phyloP scores from a whole-genome alignment of 2,329 filamentous ascomycete genomes.

The Trichoderma sp. region DNA sequence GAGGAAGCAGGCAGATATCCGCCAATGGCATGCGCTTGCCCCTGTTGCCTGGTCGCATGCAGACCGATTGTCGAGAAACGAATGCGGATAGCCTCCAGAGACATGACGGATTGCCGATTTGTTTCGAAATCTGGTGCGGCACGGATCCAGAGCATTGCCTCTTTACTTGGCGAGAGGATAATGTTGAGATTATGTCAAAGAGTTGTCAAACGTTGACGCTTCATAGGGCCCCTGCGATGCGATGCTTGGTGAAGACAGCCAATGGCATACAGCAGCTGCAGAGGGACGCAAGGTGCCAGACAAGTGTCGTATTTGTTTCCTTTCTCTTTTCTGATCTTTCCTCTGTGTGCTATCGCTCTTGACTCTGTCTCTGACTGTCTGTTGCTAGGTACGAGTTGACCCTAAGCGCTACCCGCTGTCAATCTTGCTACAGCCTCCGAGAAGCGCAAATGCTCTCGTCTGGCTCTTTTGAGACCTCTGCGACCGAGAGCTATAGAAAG shows the following conservation, averaged over 20 bases:
- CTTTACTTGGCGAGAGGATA: slow-evolving; percentile 15
- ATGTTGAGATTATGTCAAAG: slow-evolving; percentile 18
- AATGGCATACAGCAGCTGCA: slow-evolving; percentile 40
- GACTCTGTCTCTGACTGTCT: slow-evolving; percentile 45
- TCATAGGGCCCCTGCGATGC: slow-evolving; percentile 15
- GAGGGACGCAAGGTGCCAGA: slow-evolving; percentile 28
- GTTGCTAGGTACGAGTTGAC: slow-evolving; percentile 69
- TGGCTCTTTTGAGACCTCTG: slow-evolving; percentile 49
- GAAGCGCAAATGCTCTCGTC: slow-evolving; percentile 44
- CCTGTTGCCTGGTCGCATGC: slow-evolving; percentile 1
- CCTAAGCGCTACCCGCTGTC: slow-evolving; percentile 62
- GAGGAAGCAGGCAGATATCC: slow-evolving; percentile 15
- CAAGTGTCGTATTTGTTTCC: slow-evolving; percentile 45
- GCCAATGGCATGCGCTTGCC: slow-evolving; percentile 10
- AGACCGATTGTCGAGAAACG: neutral
- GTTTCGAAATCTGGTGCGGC: neutral
- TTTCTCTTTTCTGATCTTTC: slow-evolving; percentile 36
- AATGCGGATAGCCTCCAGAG: slow-evolving; percentile 13
- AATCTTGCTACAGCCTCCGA: slow-evolving; percentile 57
- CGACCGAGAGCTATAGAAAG: slow-evolving; percentile 52
- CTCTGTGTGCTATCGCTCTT: slow-evolving; percentile 72
- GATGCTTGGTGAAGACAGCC: slow-evolving; percentile 25
- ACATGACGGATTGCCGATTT: neutral
- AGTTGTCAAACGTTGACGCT: slow-evolving; percentile 23
- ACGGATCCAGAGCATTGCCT: slow-evolving; percentile 18